phyloP scores from a whole-genome alignment of 139 green algal genomes.

The Haematococcus lacustris region DNA sequence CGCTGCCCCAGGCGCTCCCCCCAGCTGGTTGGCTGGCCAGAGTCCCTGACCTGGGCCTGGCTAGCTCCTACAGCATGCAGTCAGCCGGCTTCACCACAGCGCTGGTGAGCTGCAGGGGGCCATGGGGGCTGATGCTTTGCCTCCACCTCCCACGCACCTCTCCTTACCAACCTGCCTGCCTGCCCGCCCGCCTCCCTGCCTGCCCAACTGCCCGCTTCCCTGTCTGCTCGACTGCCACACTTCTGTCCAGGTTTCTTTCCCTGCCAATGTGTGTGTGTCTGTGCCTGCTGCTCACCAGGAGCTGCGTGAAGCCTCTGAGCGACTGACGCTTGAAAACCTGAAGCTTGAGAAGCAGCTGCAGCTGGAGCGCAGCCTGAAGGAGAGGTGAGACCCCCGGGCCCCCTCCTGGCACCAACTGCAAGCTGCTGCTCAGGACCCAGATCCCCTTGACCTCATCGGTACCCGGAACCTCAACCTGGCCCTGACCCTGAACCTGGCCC shows the following conservation, averaged over 20 bases:
- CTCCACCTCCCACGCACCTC: not conserved
- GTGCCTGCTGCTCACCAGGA: slow-evolving; percentile 3
- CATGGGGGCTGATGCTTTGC: not conserved
- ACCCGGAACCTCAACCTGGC: not conserved
- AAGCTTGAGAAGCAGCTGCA: slow-evolving; percentile 33
- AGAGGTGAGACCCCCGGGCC: not conserved
- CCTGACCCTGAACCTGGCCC: too few species aligned
- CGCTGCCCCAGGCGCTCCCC: too few species aligned
- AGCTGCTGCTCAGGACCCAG: not conserved
- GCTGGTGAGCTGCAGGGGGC: not conserved
- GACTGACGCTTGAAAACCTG: slow-evolving; percentile 26
- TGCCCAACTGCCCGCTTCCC: too few species aligned
- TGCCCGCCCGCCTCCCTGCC: not conserved
- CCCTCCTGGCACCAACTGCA: not conserved
- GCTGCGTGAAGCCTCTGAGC: slow-evolving; percentile 13
- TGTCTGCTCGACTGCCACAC: too few species aligned
- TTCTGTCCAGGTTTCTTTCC: not conserved
- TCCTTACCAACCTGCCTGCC: not conserved
- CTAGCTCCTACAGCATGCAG: not conserved
- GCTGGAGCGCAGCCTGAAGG: slow-evolving; percentile 27
- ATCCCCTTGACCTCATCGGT: not conserved
- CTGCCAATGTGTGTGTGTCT: not conserved
- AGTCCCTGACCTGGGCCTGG: too few species aligned
- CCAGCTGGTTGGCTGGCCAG: too few species aligned
- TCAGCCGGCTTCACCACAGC: too few species aligned